Evolutionary conservation across 441 rosid genomes (phyloP), one percentile per base, ranked within the genome.

Genomic region (Aleurites moluccanus): DNA sequence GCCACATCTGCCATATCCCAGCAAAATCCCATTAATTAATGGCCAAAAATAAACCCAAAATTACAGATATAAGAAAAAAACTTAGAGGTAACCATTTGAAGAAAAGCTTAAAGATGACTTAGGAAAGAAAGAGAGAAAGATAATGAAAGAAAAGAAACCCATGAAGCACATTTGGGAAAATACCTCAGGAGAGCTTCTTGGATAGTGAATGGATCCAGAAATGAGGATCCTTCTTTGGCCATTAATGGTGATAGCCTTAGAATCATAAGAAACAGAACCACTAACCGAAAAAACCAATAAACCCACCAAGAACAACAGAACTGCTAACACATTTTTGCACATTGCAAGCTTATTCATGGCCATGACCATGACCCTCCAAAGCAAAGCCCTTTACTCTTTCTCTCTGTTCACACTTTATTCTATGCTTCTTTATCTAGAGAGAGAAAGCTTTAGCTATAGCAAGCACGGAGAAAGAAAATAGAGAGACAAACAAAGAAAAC

Each of bases 171-270:
- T 86, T 85, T 61, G 33, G 70, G 55, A 80, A 52, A 70, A 65
- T 80, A 94, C 99, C 99, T 95, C 96, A 77, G 97, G 97, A 1
- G 99, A 77, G 80, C 99, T 91, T 87, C 99, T 90, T 67, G 99
- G 98, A 78, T 95, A 95, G 79, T 95, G 98, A 85, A 94, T 92
- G 88, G 99, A 94, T 80, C 99, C 99, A 81, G 96, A 95, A 78
- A 95, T 83, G 56, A 95, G 98, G 79, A 95, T 92, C 86, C 93
- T 95, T 82, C 99, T 90, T 57, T 86, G 86, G 60, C 97, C 98
- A 88, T 91, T 90, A 84, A 95, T 91, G 77, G 83, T 80, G 77
- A 95, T 88, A 56, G 99, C 96, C 75, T 82, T 91, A 55, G 85
- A 80, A 70, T 95, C 99, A 82, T 95, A 92, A 8, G 97, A 90